These are phyloP conservation scores for Orbilia blumenaviensis DNA, from an alignment of 2,329 filamentous ascomycete genomes.

Conservation along the genomic window DNA sequence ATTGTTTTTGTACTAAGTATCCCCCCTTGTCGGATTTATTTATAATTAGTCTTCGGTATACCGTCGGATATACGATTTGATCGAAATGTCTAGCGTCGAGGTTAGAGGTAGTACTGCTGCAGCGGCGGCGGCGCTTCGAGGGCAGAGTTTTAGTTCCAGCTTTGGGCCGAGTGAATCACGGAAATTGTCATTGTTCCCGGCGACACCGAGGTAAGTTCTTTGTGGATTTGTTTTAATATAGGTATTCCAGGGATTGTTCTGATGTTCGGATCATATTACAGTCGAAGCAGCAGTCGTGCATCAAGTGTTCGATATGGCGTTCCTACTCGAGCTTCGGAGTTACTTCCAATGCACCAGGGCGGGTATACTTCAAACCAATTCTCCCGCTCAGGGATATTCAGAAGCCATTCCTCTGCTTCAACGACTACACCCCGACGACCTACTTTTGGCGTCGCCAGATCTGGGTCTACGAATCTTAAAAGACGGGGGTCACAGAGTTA, in stretches of 20 bases:
- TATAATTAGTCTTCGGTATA: no score
- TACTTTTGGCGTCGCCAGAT: constrained; percentile 22
- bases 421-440: constrained; percentile 9
- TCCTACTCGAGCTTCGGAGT: constrained; percentile 25
- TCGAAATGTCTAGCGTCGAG: constrained; percentile 17
- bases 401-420: constrained; percentile 14
- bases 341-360: constrained; percentile 37
- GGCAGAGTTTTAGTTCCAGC: not conserved
- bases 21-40: not conserved
- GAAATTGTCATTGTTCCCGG: constrained; percentile 33
- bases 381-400: not conserved
- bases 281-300: constrained; percentile 41
- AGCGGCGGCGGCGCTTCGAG: constrained; percentile 30
- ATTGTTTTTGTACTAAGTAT: not conserved
- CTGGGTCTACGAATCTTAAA: constrained; percentile 12
- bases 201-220: constrained; percentile 24
- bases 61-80: not conserved
- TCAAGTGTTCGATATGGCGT: constrained; percentile 18
- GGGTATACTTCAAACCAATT: not conserved
- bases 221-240: not conserved
- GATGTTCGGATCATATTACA: not conserved
- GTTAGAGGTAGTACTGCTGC: constrained; percentile 33
- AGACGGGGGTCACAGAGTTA: constrained; percentile 34
- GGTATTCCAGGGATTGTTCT: not conserved
- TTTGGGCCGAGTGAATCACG: constrained; percentile 12